Conservation (phyloP, 148 eudicot genomes). For the Rhododendron mucronatum region DNA sequence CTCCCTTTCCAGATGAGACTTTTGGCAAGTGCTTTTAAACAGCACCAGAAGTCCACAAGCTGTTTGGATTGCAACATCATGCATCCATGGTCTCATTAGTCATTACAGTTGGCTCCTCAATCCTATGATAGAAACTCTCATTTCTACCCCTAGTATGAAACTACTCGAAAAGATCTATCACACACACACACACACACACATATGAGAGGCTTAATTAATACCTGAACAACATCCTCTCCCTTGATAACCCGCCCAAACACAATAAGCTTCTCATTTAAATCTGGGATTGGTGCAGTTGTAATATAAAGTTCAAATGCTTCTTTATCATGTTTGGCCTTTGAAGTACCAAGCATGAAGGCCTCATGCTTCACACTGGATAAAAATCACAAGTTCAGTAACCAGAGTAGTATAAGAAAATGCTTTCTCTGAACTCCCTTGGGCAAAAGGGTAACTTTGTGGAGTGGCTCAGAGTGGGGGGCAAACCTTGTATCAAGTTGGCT, state of each 20-base stretch:
- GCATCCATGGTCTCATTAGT: background rate
- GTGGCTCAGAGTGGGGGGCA: no score
- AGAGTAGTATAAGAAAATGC: no score
- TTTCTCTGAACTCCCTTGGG: no score
- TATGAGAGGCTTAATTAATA: conserved; percentile 3
- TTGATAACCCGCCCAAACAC: conserved; percentile 75
- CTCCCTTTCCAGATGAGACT: background rate
- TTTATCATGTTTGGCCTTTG: conserved; percentile 50
- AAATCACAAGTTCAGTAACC: no score
- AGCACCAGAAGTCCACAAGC: background rate
- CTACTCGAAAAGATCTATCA: background rate
- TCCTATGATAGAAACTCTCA: background rate
- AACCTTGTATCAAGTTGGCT: no score
- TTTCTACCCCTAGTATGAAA: background rate
- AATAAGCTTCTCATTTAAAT: conserved; percentile 70
- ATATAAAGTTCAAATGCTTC: conserved; percentile 67
- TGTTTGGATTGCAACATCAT: background rate
- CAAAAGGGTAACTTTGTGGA: no score
- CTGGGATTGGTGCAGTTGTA: conserved; percentile 87
- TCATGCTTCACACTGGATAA: no score
- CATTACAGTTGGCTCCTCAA: background rate
- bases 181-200: background rate
- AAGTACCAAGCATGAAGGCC: conserved; percentile 65
- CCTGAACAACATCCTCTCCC: conserved; percentile 94
- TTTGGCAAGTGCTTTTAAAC: background rate